Conservation (phyloP, 257 asterid species). For the Solanum piurae region DNA sequence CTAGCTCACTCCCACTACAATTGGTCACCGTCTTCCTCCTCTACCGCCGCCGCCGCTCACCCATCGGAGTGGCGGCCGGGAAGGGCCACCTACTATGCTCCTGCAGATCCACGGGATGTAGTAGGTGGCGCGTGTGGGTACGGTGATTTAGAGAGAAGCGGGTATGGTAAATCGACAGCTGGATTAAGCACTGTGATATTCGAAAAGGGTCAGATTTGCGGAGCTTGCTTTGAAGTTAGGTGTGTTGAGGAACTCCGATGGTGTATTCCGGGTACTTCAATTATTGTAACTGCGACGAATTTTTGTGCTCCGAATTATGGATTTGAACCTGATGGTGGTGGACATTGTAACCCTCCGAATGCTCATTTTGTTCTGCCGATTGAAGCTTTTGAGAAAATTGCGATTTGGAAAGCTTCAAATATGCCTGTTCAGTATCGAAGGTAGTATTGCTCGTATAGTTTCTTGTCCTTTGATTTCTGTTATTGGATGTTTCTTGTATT, state of each 20-base stretch:
- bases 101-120: slow-evolving; percentile 57
- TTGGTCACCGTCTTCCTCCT: slow-evolving; percentile 37
- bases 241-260: slow-evolving; percentile 88
- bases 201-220: slow-evolving; percentile 93
- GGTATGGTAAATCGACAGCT: slow-evolving; percentile 92
- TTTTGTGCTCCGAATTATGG: slow-evolving; percentile 93
- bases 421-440: slow-evolving; percentile 81
- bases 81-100: slow-evolving; percentile 80
- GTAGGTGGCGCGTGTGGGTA: slow-evolving; percentile 96
- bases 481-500: too few relatives aligned
- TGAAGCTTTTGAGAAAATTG: slow-evolving; percentile 88
- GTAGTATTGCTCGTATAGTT: background rate
- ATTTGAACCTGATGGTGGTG: slow-evolving; percentile 70
- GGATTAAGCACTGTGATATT: slow-evolving; percentile 73
- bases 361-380: slow-evolving; percentile 86
- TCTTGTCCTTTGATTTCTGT: background rate
- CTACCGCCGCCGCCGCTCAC: slow-evolving; percentile 26
- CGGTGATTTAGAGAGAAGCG: slow-evolving; percentile 59
- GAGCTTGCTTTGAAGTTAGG: slow-evolving; percentile 77
- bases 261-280: slow-evolving; percentile 94
- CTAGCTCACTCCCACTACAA: slow-evolving; percentile 39
- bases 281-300: slow-evolving; percentile 87
- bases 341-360: slow-evolving; percentile 89
- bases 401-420: slow-evolving; percentile 86
- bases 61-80: slow-evolving; percentile 73